Base-by-base conservation (phyloP, 2,329 filamentous ascomycete genomes). In the Sporothrix euskadiensis region DNA sequence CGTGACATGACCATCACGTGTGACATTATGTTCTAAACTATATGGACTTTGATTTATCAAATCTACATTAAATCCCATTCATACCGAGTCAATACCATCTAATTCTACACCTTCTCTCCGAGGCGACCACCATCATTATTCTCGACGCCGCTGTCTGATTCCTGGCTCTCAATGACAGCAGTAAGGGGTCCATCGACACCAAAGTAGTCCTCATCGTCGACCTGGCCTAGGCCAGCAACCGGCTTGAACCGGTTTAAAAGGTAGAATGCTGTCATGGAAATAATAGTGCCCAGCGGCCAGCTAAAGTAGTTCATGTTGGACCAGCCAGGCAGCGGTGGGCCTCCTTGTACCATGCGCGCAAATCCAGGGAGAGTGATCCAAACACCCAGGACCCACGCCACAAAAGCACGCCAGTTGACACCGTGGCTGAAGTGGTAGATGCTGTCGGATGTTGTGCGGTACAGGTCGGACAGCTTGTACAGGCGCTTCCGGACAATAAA, bases 321-420 rank as follows among this genome's bases (percentile, higher is more conserved):
- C 69, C 69, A 71, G 22, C 69, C 69, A 1, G 54, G 32, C 39
- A 71, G 68, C 22, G 69, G 54, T 3, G 52, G 14, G 14, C 69
- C 69, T 22, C 69, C 69, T 4, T 61, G 69, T 3, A 71, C 69
- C 54, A 56, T 59, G 39, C 69, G 69, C 9, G 69, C 71, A 22
- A 72, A 63, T 4, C 71, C 71, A 35, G 71, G 71, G 30, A 72
- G 47, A 3, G 57, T 61, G 39, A 72, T 65, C 71, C 83, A 14
- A 78, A 83, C 84, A 0, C 83, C 83, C 72, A 81, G 82, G 0
- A 82, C 76, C 84, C 83, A 85, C 3, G 83, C 80, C 80, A 26
- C 68, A 61, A 73, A 61, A 7, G 71, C 66, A n/a, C 73, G 73
- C 66, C 41, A 57, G 66, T 74, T 74, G 54, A 69, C 56, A 9